These are phyloP conservation scores for Aspergillus bertholletiae DNA, from an alignment of 495 filamentous ascomycete genomes.

Conservation along the genomic window DNA sequence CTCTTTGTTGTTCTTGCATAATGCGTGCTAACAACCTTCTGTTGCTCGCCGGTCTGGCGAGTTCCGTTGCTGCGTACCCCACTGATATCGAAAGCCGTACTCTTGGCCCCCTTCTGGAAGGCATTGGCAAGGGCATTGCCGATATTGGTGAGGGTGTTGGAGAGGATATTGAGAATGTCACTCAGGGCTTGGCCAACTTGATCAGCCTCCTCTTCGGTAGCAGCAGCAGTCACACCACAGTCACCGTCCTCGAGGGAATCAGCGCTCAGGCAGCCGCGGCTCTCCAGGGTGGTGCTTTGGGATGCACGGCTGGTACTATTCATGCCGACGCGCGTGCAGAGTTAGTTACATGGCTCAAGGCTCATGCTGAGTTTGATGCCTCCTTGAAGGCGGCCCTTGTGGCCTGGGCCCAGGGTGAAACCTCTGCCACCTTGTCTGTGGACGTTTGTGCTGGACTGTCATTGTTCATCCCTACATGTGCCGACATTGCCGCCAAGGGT, in stretches of 20 bases:
- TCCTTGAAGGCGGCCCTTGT: slow-evolving; percentile 27
- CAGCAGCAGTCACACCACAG: slow-evolving; percentile 14
- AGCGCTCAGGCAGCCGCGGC: slow-evolving; percentile 38
- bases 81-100: slow-evolving; percentile 30
- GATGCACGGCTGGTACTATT: slow-evolving; percentile 32
- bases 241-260: slow-evolving; percentile 27
- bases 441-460: slow-evolving; percentile 30
- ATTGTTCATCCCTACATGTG: slow-evolving; percentile 35
- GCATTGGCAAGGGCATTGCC: slow-evolving; percentile 2
- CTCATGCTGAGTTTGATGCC: slow-evolving; percentile 23
- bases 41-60: slow-evolving; percentile 39
- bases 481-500: slow-evolving; percentile 36
- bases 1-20: slow-evolving; percentile 15
- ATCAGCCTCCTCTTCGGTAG: slow-evolving; percentile 23
- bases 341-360: slow-evolving; percentile 32
- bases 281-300: slow-evolving; percentile 36
- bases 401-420: slow-evolving; percentile 27
- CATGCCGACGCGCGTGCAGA: slow-evolving; percentile 27
- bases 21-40: slow-evolving; percentile 38
- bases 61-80: slow-evolving; percentile 33
- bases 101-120: slow-evolving; percentile 17
- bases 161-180: not conserved
- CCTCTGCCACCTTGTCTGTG: slow-evolving; percentile 19
- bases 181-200: slow-evolving; percentile 13
- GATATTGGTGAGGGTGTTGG: slow-evolving; percentile 13